phyloP scores from a whole-genome alignment of 2,329 filamentous ascomycete genomes.

The Gnomoniopsis sp. region DNA sequence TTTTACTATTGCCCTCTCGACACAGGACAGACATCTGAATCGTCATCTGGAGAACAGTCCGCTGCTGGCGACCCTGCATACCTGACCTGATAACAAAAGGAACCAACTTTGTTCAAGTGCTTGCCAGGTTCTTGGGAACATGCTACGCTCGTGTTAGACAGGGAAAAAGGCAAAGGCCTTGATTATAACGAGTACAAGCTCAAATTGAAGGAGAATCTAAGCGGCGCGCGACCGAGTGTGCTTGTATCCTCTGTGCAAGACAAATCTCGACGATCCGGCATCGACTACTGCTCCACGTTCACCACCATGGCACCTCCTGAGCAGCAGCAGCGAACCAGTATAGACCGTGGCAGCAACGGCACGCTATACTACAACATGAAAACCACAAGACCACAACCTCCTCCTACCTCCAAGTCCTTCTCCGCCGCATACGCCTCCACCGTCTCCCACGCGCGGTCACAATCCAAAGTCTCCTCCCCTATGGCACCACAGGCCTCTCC shows the following conservation, averaged over 20 bases:
- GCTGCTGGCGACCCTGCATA: too few relatives aligned
- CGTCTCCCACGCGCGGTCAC: slow-evolving; percentile 34
- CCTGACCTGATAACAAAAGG: not conserved
- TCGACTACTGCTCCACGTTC: too few relatives aligned
- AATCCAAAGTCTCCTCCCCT: slow-evolving; percentile 39
- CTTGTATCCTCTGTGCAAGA: not conserved
- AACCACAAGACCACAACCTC: slow-evolving; percentile 36
- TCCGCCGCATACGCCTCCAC: slow-evolving; percentile 21
- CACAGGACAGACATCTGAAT: too few relatives aligned
- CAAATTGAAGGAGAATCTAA: slow-evolving; percentile 5
- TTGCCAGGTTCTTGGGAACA: slow-evolving; percentile 3
- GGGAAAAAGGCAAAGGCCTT: slow-evolving; percentile 9
- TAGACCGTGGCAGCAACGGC: slow-evolving; percentile 22
- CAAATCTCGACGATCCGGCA: slow-evolving; percentile 3
- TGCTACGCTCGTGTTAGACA: slow-evolving; percentile 10
- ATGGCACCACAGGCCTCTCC: slow-evolving; percentile 53
- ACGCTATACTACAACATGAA: slow-evolving; percentile 45
- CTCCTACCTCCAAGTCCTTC: slow-evolving; percentile 30
- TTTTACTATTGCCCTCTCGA: too few relatives aligned
- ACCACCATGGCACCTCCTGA: slow-evolving; percentile 26
- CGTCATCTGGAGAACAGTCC: too few relatives aligned
- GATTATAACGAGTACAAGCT: not conserved
- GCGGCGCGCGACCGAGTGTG: slow-evolving; percentile 7
- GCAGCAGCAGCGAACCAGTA: slow-evolving; percentile 29
- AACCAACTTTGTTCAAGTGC: not conserved